Percentiles rank a stretch among this genome's conserved stretches.
These are phyloP conservation scores for Opeltia flavorubescens DNA, from an alignment of 495 filamentous ascomycete genomes.

Conservation along the genomic window DNA sequence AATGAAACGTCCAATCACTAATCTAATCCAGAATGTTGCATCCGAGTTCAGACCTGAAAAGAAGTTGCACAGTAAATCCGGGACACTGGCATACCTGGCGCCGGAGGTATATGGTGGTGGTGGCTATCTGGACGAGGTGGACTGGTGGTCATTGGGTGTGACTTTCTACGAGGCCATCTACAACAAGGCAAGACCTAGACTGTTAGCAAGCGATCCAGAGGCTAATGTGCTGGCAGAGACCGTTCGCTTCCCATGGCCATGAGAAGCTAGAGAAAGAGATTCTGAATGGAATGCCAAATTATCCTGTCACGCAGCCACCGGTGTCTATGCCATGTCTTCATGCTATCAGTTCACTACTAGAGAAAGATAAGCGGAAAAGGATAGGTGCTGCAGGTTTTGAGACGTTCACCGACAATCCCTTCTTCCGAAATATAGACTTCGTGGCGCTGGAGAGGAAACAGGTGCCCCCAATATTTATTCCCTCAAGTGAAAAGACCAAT, in stretches of 20 bases:
- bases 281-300: conserved; percentile 68
- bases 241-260: conserved; percentile 80
- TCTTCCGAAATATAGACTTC: conserved; percentile 82
- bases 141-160: conserved; percentile 98
- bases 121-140: conserved; percentile 76
- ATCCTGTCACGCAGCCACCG: conserved; percentile 75
- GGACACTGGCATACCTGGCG: conserved; percentile 88
- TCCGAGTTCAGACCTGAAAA: conserved; percentile 81
- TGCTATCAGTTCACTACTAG: conserved; percentile 67
- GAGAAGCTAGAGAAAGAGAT: conserved; percentile 68
- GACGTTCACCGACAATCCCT: conserved; percentile 71
- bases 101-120: conserved; percentile 86
- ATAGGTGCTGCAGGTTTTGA: conserved; percentile 68
- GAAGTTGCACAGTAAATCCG: conserved; percentile 83
- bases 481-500: conserved; percentile 94
- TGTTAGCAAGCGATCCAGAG: no score
- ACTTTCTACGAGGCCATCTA: conserved; percentile 98
- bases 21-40: conserved; percentile 65
- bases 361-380: conserved; percentile 62
- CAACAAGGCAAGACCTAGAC: conserved; percentile 70
- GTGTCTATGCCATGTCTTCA: conserved; percentile 77
- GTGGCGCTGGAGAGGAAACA: conserved; percentile 74
- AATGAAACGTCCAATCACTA: conserved; percentile 1
- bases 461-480: conserved; percentile 79
- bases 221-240: conserved; percentile 44